phyloP scores from a whole-genome alignment of 306 rosid genomes.

The Vicia faba region DNA sequence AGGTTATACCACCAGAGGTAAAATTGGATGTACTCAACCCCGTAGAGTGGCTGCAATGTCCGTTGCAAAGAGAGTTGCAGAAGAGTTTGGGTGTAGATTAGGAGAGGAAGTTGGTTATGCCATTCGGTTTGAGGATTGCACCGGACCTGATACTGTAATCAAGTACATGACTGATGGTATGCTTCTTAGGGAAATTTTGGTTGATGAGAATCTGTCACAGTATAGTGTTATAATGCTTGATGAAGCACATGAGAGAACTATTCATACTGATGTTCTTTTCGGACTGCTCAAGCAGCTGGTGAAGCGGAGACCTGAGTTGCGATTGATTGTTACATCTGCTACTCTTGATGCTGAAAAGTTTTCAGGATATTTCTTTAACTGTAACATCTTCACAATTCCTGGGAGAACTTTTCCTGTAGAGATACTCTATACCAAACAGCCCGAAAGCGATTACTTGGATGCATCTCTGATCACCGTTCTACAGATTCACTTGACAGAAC shows the following conservation, averaged over 20 bases:
- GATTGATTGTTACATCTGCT: constrained; percentile 85
- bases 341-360: constrained; percentile 90
- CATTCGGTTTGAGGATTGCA: constrained; percentile 87
- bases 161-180: constrained; percentile 94
- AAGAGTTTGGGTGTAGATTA: constrained; percentile 82
- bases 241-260: constrained; percentile 91
- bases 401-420: constrained; percentile 89
- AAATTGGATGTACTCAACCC: constrained; percentile 92
- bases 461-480: constrained; percentile 76
- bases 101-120: constrained; percentile 95
- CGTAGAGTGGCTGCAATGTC: constrained; percentile 93
- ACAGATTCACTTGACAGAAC: constrained; percentile 84
- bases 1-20: constrained; percentile 73
- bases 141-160: constrained; percentile 78
- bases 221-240: constrained; percentile 91
- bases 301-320: constrained; percentile 72
- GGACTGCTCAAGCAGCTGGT: constrained; percentile 84
- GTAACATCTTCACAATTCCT: constrained; percentile 79
- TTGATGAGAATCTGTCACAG: constrained; percentile 72
- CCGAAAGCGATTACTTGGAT: constrained; percentile 82
- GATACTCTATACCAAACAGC: constrained; percentile 78
- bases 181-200: constrained; percentile 81
- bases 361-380: constrained; percentile 78
- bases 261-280: constrained; percentile 81
- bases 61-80: constrained; percentile 90